These are phyloP conservation scores for Solanum neorickii DNA, from an alignment of 257 asterid genomes.

Conservation along the genomic window DNA sequence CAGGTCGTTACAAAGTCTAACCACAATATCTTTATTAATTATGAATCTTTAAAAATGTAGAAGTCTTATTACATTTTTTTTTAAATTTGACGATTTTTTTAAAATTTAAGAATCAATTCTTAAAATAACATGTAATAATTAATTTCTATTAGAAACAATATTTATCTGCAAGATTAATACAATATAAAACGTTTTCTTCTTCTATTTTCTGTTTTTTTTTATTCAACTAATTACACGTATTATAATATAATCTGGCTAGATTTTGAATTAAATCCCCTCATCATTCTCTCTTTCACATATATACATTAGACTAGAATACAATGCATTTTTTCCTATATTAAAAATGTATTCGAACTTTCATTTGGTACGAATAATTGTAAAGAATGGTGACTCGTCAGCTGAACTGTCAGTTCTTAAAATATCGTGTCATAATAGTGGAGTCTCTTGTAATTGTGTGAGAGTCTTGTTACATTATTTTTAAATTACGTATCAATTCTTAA, in stretches of 20 bases:
- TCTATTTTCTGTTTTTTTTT: not conserved
- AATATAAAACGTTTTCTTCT: not conserved
- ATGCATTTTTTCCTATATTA: not conserved
- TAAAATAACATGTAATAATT: not conserved
- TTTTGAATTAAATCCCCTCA: not conserved
- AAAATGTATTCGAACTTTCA: not conserved
- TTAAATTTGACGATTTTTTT: not conserved
- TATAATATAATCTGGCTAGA: not conserved
- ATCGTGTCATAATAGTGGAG: not conserved
- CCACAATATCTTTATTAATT: not conserved
- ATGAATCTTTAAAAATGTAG: not conserved
- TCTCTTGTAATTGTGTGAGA: rapidly evolving
- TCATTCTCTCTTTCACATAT: not conserved
- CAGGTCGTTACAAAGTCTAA: too few relatives aligned
- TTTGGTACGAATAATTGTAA: not conserved
- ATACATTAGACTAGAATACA: not conserved
- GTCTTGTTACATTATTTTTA: not conserved
- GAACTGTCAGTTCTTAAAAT: not conserved
- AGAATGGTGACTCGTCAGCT: not conserved
- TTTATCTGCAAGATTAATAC: not conserved
- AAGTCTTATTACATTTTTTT: not conserved
- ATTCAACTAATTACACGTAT: not conserved
- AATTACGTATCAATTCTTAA: not conserved
- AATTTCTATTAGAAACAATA: not conserved
- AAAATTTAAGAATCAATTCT: not conserved